Conservation (phyloP, 1,284 basidiomycete genomes). For the Microbotryum lychnidis-dioicae region DNA sequence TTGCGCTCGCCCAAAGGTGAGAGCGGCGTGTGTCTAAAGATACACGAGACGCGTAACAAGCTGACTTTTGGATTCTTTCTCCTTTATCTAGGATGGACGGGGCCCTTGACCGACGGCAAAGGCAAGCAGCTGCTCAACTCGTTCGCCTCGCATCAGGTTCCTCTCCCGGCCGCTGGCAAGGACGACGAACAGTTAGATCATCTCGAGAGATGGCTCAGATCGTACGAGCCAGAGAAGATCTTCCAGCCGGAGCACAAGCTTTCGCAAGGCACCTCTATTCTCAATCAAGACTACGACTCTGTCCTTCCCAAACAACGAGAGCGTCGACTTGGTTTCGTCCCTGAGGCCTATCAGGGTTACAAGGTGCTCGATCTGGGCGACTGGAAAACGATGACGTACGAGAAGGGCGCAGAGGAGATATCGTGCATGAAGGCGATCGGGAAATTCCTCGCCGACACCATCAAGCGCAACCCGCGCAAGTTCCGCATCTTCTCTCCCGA, state of each 20-base stretch:
- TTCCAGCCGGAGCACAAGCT: constrained; percentile 41
- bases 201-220: constrained; percentile 59
- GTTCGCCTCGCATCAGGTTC: constrained; percentile 56
- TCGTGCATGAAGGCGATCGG: constrained; percentile 68
- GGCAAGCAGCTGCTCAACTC: constrained; percentile 34
- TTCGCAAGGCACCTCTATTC: constrained; percentile 16
- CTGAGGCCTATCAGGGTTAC: constrained; percentile 59
- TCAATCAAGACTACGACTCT: constrained; percentile 47
- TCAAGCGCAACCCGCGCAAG: constrained; percentile 56
- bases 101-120: constrained; percentile 36
- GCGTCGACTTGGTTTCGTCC: constrained; percentile 57
- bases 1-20: constrained; percentile 64
- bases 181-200: constrained; percentile 54
- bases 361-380: constrained; percentile 54
- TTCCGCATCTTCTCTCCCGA: constrained; percentile 91
- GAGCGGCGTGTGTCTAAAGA: too few species aligned
- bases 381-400: constrained; percentile 53
- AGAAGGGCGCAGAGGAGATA: constrained; percentile 54
- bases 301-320: constrained; percentile 51
- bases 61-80: constrained; percentile 44
- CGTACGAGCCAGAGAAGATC: constrained; percentile 38
- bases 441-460: constrained; percentile 45
- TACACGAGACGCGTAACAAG: too few species aligned
- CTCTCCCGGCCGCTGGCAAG: constrained; percentile 61
- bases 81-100: constrained; percentile 36